Evolutionary conservation across 2,329 filamentous ascomycete species (phyloP).

Genomic region (Ustulina deusta): DNA sequence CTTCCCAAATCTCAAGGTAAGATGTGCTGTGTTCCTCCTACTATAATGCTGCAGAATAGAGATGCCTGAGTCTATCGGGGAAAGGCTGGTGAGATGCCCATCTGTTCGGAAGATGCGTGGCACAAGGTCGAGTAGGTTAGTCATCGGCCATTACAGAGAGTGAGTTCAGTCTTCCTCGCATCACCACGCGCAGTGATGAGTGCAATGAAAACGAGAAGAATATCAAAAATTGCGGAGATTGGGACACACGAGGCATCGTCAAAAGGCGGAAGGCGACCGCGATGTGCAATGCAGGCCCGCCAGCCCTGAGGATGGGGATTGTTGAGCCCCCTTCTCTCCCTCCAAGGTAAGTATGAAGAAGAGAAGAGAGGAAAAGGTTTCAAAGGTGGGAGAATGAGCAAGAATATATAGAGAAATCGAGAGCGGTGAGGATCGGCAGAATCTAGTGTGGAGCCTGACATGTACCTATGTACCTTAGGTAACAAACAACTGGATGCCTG

Average conservation of each 20-base stretch:
- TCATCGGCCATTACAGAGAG: no score
- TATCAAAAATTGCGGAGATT: conserved; percentile 38
- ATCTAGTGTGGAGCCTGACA: background rate
- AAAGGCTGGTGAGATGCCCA: background rate
- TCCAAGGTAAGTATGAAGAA: conserved; percentile 38
- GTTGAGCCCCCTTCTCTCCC: conserved; percentile 36
- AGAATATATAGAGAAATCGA: background rate
- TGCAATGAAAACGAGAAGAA: conserved; percentile 30
- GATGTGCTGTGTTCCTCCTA: no score
- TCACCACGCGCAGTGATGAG: conserved; percentile 25
- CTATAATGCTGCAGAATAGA: no score
- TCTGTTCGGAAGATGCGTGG: no score
- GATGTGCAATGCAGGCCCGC: conserved; percentile 39
- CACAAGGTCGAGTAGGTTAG: no score
- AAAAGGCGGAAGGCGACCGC: conserved; percentile 36
- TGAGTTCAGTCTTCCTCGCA: conserved; percentile 25
- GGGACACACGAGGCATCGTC: conserved; percentile 36
- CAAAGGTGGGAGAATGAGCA: conserved; percentile 2
- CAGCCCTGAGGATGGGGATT: conserved; percentile 30
- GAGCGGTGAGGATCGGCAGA: conserved; percentile 27
- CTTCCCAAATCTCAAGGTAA: no score
- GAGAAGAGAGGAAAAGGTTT: conserved; percentile 5
- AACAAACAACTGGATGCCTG: no score
- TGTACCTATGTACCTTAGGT: background rate
- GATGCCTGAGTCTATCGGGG: no score